Base-by-base conservation (phyloP, 768 basidiomycete genomes). In the Steccherinum ochraceum region DNA sequence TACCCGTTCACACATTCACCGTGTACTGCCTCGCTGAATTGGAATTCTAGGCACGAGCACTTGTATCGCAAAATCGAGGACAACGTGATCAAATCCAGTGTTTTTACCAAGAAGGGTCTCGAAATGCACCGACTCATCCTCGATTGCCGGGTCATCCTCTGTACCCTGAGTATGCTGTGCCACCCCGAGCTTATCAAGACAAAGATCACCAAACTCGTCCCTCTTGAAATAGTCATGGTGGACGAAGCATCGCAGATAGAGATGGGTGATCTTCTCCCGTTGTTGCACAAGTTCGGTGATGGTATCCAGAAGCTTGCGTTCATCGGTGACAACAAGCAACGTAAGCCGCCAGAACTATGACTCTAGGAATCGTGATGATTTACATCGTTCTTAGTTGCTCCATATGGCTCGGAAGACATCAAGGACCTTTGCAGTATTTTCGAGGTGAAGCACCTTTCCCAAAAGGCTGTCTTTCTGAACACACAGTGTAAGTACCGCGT, bases 191-290 rank as follows among this genome's bases (percentile, higher is more conserved):
- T 50, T 11, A 45, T 50, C 1, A 11, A 19, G 7, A 19, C 26
- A 7, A 58, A 49, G 3, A 61, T 64, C 52, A 49, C 64, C 21
- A 54, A 47, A 5, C 18, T 63, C 5, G 59, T 66, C 1, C 75
- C 74, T 0, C 62, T 74, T 1, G 51, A 71, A 20, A 64, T 53
- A n/a, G 52, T 79, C 2, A 61, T 78, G 23, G 62, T 78, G 21
- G 76, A 77, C 47, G 76, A 78, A 58, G 76, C 77, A 0, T 71
- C 68, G 40, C 75, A 78, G 41, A 74, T 78, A 3, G 70, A 74
- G 42, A 56, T 68, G 1, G 69, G 67, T 18, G 58, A 67, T 40
- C 76, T 72, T 50, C 25, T 77, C 10, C 67, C 70, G 1, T 27
- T 74, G 1, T 51, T 63, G 41, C 19, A 56, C 50, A 58, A 55